Base-by-base conservation (phyloP, 2,329 filamentous ascomycete genomes). In the Pseudogymnoascus sp. region DNA sequence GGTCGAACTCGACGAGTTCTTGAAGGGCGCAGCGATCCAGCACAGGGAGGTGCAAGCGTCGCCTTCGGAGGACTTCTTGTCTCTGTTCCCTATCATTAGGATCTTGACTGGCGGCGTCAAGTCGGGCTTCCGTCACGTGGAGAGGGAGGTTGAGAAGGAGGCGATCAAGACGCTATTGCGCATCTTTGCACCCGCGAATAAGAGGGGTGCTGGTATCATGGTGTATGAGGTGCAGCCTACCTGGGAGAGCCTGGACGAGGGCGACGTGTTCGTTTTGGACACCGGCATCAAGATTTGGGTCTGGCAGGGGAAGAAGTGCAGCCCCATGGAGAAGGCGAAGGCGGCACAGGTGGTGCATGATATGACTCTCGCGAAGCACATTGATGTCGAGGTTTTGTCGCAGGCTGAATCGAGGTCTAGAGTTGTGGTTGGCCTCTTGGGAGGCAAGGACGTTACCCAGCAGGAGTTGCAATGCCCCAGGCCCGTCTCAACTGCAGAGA, bases 321-420 rank as follows among this genome's bases (percentile, higher is more conserved):
- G 82, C 56, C 86, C 86, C 0, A 87, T 88, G 83, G 87, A 89
- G 70, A 88, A 87, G 75, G 82, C 82, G 50, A 87, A 86, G 75
- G 84, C 85, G 0, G 86, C 86, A 0, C 84, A 87, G 71, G 84
- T 88, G 1, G 86, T 88, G 4, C 81, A 87, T 68, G 83, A 87
- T 65, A 79, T 86, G 79, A 87, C 82, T 0, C 74, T 83, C 7
- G 84, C 84, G 11, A 88, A 88, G 70, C 82, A 86, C 66, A 71
- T 83, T 50, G 83, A 88, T 62, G 84, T 88, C 26, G 85, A 89
- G 71, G 86, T 89, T 7, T 71, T 89, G 5, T 79, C 84, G 0
- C 85, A 88, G 70, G 74, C 77, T 0, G 87, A 89, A 66, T 80
- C 80, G 21, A 77, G 83, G 15, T 80, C 82, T 1, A 76, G 76